Evolutionary conservation across 192 early-diverging fungal species (phyloP), one percentile per base, ranked within the genome.

Genomic region (Thamnidium elegans): DNA sequence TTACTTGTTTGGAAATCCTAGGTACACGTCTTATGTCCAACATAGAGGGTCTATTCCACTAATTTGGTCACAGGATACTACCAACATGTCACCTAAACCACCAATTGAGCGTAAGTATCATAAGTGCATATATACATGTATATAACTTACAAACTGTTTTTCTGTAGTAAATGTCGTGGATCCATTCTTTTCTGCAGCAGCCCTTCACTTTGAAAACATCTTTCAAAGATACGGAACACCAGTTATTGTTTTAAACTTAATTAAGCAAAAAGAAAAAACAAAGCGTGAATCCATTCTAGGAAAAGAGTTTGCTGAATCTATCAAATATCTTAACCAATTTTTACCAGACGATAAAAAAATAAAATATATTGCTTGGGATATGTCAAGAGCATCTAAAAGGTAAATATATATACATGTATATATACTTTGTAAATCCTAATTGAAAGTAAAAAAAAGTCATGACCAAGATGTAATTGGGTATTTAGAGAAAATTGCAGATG

Each of bases 11-110:
- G 79, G 74, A 32, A 90, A 86, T 65, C 92, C 93, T 3, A 64
- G 79, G 13, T 96, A 94, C 70, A 95, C 94, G 0, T 91, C 95
- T 0, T 98, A 94, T 82, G 86, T 99, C 7, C 97, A 99, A 76
- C 97, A 99, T 55, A 87, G 97, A 34, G 97, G 97, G 0, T 95
- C 93, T 0, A 99, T 99, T 56, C 97, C 97, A 5, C 71, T 99
- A 13, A 91, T 85, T 70, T 99, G 97, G 97, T 89, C 89, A 13
- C 97, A 99, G 66, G 95, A 98, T 56, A 86, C 82, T 17, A 86
- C 91, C n/a, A 88, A 86, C 10, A 91, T 99, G 86, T 85, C 89
- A 3, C 93, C 95, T 5, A 99, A 99, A 67, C 97, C 97, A 1
- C 90, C 92, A 1, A 99, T 99, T 23, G 69, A 76, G 50, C 55